Percentiles rank a stretch among this genome's conserved stretches.
phyloP scores from a whole-genome alignment of 305 asterid genomes.

The Rubia peregrina region DNA sequence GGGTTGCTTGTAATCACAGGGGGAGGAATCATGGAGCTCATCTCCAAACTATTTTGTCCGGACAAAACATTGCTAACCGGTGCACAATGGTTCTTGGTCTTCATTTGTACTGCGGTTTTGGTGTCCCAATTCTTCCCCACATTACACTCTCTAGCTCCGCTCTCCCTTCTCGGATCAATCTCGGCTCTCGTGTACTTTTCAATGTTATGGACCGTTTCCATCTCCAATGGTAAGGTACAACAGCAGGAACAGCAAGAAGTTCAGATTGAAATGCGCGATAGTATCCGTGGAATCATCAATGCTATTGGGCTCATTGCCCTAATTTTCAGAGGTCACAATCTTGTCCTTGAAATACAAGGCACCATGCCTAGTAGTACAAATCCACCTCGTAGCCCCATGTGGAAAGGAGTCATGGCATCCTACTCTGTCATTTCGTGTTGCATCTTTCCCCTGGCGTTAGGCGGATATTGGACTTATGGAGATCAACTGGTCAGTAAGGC shows the following conservation, averaged over 20 bases:
- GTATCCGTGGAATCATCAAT: conserved; percentile 23
- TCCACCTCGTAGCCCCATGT: conserved; percentile 36
- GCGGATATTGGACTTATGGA: conserved; percentile 61
- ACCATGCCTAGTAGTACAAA: conserved; percentile 36
- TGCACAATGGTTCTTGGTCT: conserved; percentile 48
- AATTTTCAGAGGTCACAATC: conserved; percentile 67
- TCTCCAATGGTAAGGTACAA: conserved; percentile 9
- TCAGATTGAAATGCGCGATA: not conserved
- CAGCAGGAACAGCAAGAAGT: not conserved
- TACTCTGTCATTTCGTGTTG: conserved; percentile 33
- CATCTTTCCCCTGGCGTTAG: conserved; percentile 51
- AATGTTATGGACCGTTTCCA: conserved; percentile 35
- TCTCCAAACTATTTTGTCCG: conserved; percentile 17
- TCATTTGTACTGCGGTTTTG: conserved; percentile 38
- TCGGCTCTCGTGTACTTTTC: conserved; percentile 32
- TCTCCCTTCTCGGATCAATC: conserved; percentile 44
- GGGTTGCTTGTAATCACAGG: conserved; percentile 44
- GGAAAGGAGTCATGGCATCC: conserved; percentile 54
- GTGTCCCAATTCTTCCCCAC: conserved; percentile 49
- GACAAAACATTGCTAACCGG: conserved; percentile 21
- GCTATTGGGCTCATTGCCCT: conserved; percentile 40
- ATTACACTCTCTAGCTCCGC: conserved; percentile 38
- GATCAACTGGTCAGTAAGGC: conserved; percentile 26
- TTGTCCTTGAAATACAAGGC: conserved; percentile 75
- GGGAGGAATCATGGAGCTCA: conserved; percentile 34